Evolutionary conservation across 352 stramenopile genomes (phyloP), one percentile per base, ranked within the genome.

Genomic region (Pythium coloratum): DNA sequence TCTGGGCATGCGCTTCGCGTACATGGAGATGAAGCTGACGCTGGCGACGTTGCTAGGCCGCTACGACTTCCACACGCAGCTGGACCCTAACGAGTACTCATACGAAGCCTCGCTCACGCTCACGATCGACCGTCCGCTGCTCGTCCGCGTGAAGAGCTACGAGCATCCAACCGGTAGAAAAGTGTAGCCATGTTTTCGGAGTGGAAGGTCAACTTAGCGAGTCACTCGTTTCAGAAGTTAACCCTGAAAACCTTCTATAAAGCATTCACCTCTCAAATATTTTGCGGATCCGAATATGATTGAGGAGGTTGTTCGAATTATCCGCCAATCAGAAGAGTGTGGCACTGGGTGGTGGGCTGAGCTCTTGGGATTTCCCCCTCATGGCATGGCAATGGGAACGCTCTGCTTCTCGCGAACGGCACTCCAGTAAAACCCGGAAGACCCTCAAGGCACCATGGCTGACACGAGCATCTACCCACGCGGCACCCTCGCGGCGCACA

Each of bases 401-500:
- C 28, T 30, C 16, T 28, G 55, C 55, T 60, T 5, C 18, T 53
- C 33, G 33, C 38, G 12, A 4, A 47, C 0, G 6, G 42, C 62
- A 69, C 55, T 69, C 54, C 62, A 69, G 62, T 69, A 69, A 69
- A 69, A 62, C 66, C 66, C 58, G 66, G 66, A 72, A 72, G 59
- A 72, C 44, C 63, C 59, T 49, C 55, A 70, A 64, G 46, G 33
- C 63, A 68, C 60, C 42, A 94, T 94, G 86, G 82, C 86, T 73
- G 86, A 94, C 60, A 91, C 80, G 44, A 90, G 69, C 78, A 94
- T 94, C 76, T 91, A 92, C 73, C 89, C 91, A 57, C 90, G 90
- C 80, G 90, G 90, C 66, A 81, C 88, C 69, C 88, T 97, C 61
- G 78, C 91, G 47, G 90, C 86, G 64, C 90, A 97, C 82, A 94